phyloP scores from a whole-genome alignment of 1,284 basidiomycete species.

The Sanghuangporus weigelae region DNA sequence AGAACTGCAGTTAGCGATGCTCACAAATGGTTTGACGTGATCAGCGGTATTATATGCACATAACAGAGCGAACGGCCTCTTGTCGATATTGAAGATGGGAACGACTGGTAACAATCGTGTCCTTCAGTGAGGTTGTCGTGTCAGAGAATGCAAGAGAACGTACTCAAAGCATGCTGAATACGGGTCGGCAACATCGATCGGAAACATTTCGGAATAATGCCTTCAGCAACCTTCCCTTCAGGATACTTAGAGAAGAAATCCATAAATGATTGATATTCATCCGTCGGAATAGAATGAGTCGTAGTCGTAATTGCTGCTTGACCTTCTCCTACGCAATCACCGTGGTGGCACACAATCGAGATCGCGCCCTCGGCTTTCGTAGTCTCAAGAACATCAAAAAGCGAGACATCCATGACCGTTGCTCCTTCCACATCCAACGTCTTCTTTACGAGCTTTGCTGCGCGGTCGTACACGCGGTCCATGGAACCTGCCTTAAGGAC shows the following conservation, averaged over 20 bases:
- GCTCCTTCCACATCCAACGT: constrained; percentile 92
- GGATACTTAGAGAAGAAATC: constrained; percentile 74
- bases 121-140: neutral
- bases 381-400: constrained; percentile 83
- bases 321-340: constrained; percentile 27
- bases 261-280: constrained; percentile 70
- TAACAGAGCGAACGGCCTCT: constrained; percentile 87
- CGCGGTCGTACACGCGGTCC: constrained; percentile 84
- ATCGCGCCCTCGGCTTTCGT: constrained; percentile 61
- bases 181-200: constrained; percentile 73
- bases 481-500: constrained; percentile 48
- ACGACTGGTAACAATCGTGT: constrained; percentile 47
- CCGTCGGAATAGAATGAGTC: constrained; percentile 48
- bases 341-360: constrained; percentile 54
- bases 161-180: constrained; percentile 82
- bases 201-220: constrained; percentile 73
- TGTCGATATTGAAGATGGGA: constrained; percentile 92
- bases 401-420: constrained; percentile 87
- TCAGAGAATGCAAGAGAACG: constrained; percentile 25
- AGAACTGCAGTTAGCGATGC: constrained; percentile 23
- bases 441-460: constrained; percentile 81
- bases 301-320: constrained; percentile 39
- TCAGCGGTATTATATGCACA: constrained; percentile 87
- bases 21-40: constrained; percentile 73
- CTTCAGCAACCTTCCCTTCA: constrained; percentile 83